Conservation (phyloP, 2,329 filamentous ascomycete genomes). For the Phialocephala sp. region DNA sequence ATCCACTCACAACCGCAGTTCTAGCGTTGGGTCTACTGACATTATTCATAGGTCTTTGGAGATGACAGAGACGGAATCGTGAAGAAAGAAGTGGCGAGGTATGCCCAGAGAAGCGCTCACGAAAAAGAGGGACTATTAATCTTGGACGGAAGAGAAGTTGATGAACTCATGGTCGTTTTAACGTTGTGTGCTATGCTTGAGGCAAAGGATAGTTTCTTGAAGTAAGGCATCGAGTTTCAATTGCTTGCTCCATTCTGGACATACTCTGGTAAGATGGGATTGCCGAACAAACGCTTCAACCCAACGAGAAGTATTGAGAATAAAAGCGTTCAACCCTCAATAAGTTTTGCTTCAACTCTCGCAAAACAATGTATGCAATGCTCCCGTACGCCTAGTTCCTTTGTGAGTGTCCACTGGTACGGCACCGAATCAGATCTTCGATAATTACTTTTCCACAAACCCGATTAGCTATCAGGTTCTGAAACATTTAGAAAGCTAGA, state of each 20-base stretch:
- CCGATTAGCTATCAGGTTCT: too few relatives aligned
- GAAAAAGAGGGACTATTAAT: slow-evolving; percentile 22
- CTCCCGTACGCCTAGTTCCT: not conserved
- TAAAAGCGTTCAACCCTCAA: not conserved
- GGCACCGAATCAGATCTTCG: too few relatives aligned
- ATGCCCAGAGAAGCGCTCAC: slow-evolving; percentile 16
- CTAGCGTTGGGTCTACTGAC: not conserved
- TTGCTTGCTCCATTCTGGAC: not conserved
- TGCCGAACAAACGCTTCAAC: not conserved
- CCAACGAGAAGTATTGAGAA: not conserved
- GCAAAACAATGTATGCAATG: not conserved
- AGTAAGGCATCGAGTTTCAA: not conserved
- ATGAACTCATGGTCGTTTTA: slow-evolving; percentile 23
- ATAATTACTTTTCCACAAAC: too few relatives aligned
- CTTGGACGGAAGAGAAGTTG: slow-evolving; percentile 16
- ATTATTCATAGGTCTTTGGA: slow-evolving; percentile 10
- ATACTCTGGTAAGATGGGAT: not conserved
- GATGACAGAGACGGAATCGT: slow-evolving; percentile 10
- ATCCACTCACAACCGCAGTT: not conserved
- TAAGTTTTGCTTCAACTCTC: not conserved
- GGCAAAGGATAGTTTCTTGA: slow-evolving; percentile 21
- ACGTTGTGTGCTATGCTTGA: slow-evolving; percentile 24
- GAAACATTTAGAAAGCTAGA: too few relatives aligned
- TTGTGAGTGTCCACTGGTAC: not conserved
- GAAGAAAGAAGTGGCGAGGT: slow-evolving; percentile 23